Conservation (phyloP, 2,329 filamentous ascomycete genomes). For the Ascochyta rabiei region DNA sequence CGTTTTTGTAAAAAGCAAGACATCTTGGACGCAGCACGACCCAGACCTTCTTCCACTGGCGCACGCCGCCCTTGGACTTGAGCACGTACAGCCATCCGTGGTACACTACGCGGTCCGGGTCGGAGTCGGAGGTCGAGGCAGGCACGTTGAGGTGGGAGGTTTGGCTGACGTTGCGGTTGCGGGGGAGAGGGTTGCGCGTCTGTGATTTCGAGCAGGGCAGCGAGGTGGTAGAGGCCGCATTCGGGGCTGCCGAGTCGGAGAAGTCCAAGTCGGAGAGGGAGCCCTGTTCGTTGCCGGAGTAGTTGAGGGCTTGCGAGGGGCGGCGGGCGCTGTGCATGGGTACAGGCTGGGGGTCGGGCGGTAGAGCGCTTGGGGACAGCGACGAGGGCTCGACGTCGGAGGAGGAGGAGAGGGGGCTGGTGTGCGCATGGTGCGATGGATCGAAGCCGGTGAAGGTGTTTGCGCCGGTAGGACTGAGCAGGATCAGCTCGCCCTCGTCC, state of each 20-base stretch:
- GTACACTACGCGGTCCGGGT: slow-evolving; percentile 89
- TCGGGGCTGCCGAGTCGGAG: slow-evolving; percentile 69
- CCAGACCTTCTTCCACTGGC: slow-evolving; percentile 96
- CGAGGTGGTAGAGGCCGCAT: slow-evolving; percentile 44
- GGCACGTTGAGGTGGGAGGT: slow-evolving; percentile 57
- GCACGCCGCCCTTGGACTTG: slow-evolving; percentile 80
- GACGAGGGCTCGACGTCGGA: slow-evolving; percentile 52
- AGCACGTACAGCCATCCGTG: slow-evolving; percentile 89
- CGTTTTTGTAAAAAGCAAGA: slow-evolving; percentile 90
- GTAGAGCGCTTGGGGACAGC: slow-evolving; percentile 28
- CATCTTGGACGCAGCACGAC: slow-evolving; percentile 85
- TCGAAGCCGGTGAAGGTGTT: slow-evolving; percentile 54
- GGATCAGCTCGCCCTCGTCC: slow-evolving; percentile 82
- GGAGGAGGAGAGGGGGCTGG: slow-evolving; percentile 51
- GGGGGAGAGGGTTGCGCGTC: slow-evolving; percentile 26
- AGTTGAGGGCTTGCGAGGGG: slow-evolving; percentile 67
- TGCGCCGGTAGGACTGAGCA: slow-evolving; percentile 68
- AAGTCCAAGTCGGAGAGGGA: slow-evolving; percentile 91
- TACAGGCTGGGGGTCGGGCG: slow-evolving; percentile 22
- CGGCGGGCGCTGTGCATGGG: slow-evolving; percentile 53
- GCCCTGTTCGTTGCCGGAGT: slow-evolving; percentile 70
- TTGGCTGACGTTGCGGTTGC: slow-evolving; percentile 65
- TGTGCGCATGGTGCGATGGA: slow-evolving; percentile 26
- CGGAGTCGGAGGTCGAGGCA: slow-evolving; percentile 43
- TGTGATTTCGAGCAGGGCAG: slow-evolving; percentile 20